These are phyloP conservation scores for Azolla pinnata DNA, from an alignment of 75 land plant species.

Conservation along the genomic window DNA sequence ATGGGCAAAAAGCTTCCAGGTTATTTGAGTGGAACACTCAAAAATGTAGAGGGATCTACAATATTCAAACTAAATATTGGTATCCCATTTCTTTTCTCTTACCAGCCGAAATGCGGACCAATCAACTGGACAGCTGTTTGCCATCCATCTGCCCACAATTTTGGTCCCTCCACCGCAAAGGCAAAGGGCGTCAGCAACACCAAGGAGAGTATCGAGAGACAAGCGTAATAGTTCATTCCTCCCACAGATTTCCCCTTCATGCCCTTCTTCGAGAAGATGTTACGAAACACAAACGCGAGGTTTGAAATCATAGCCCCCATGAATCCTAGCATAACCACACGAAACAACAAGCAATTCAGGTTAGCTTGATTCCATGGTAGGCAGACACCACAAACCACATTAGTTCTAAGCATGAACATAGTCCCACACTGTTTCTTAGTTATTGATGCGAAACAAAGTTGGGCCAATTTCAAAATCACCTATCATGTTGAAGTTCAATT, in stretches of 20 bases:
- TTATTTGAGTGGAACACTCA: neutral
- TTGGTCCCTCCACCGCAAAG: constrained; percentile 74
- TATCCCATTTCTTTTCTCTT: constrained; percentile 5
- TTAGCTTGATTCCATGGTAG: neutral
- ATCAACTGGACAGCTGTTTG: constrained; percentile 40
- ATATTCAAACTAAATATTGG: neutral
- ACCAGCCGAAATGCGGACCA: constrained; percentile 60
- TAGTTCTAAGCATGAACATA: too few relatives aligned
- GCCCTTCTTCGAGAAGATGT: constrained; percentile 82
- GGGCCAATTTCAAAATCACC: constrained; percentile 37
- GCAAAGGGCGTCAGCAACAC: constrained; percentile 69
- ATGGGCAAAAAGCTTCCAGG: neutral
- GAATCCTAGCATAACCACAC: constrained; percentile 38
- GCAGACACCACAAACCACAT: too few relatives aligned
- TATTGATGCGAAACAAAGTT: too few relatives aligned
- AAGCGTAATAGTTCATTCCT: constrained; percentile 85
- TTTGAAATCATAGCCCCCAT: constrained; percentile 85
- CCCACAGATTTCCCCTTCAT: constrained; percentile 81
- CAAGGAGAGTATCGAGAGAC: constrained; percentile 64
- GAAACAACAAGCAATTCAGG: neutral
- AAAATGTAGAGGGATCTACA: neutral
- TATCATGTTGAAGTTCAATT: constrained; percentile 73
- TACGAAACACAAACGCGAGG: constrained; percentile 74
- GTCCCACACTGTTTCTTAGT: too few relatives aligned
- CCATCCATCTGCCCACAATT: constrained; percentile 69